phyloP scores from a whole-genome alignment of 805 yeast species.

The Myxozyma geophila region DNA sequence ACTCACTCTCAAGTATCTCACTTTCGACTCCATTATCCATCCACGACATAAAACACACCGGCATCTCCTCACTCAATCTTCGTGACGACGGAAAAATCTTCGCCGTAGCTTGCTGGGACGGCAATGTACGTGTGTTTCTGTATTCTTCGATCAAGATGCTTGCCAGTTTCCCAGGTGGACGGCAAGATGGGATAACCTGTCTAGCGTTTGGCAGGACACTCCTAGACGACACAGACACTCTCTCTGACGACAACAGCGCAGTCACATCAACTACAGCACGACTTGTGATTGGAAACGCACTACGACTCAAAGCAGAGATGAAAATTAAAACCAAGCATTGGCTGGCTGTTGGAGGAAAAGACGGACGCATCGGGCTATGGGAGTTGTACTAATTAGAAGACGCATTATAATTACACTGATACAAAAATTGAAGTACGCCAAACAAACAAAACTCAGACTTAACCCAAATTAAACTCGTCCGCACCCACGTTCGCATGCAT shows the following conservation, averaged over 20 bases:
- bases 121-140: slow-evolving; percentile 44
- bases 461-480: slow-evolving; percentile 71
- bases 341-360: slow-evolving; percentile 59
- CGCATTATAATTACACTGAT: neutral
- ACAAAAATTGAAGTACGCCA: neutral
- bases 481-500: slow-evolving; percentile 65
- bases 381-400: slow-evolving; percentile 28
- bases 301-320: slow-evolving; percentile 11
- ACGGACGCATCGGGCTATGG: slow-evolving; percentile 57
- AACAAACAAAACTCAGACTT: neutral
- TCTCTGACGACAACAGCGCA: neutral
- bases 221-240: neutral
- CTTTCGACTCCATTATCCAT: slow-evolving; percentile 6
- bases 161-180: slow-evolving; percentile 42
- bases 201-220: slow-evolving; percentile 36
- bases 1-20: neutral
- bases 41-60: slow-evolving; percentile 41
- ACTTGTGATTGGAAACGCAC: neutral
- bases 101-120: slow-evolving; percentile 51
- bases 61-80: slow-evolving; percentile 40
- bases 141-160: slow-evolving; percentile 42
- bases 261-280: neutral
- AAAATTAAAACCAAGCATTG: slow-evolving; percentile 37
- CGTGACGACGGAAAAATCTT: slow-evolving; percentile 39
- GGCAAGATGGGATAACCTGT: slow-evolving; percentile 42